Evolutionary conservation across 257 asterid species (phyloP), one percentile per base, ranked within the genome.

Genomic region (Plantago ovata): DNA sequence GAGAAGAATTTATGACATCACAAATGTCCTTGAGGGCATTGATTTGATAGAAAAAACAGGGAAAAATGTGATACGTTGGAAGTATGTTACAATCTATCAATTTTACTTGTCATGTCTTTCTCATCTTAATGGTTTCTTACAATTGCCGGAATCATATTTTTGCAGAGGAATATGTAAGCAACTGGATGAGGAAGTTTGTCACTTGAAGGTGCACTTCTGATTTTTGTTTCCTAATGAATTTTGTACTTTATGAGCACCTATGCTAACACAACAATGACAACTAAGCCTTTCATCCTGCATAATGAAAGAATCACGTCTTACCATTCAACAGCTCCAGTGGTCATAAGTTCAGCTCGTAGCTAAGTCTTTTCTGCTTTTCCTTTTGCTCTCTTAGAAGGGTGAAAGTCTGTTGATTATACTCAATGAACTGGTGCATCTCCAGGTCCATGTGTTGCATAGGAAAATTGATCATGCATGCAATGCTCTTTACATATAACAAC

Each of bases 1-100:
- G 75, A 85, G 96, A 79, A 81, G 95, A 72, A 83, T 89, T 65
- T 89, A 89, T 46, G 96, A 85, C 57, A 89, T 89, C 48, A 88
- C 96, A 21, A 88, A 88, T 76, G 96, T 88, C 63, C 95, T 88
- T 56, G 96, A 88, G 77, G 96, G 96, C 67, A 73, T 88, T 9
- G 86, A 87, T 33, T 71, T 88, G 63, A 76, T 85, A 53, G 91
- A 85, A 68, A 89, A 89, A 75, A 79, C 90, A 18, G 61, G 88
- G 53, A 88, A 85, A 76, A 88, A 83, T 68, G 88, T 71, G 58
- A 84, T 85, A 55, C 86, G 78, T 42, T 89, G 89, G 95, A 83
- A 77, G 95, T 83, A 83, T 63, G 67, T 56, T 60, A 58, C 58
- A 22, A 20, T 57, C 58, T 19, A 6, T 46, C 57, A 4, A 32